phyloP scores from a whole-genome alignment of 2,329 filamentous ascomycete genomes.

The Ophiocordyceps camponoti-rufipedis region DNA sequence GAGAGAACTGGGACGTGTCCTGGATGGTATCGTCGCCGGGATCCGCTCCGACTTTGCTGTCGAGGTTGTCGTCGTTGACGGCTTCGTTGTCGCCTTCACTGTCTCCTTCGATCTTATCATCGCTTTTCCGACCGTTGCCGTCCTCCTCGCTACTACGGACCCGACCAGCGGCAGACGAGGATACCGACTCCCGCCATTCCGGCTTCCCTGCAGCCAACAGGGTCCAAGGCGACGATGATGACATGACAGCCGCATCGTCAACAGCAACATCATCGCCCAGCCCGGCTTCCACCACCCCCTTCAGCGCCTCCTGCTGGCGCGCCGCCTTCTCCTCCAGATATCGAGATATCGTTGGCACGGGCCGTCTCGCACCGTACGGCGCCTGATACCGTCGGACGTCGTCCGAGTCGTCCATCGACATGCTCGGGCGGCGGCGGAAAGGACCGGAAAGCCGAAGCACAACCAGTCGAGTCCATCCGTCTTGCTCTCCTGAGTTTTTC shows the following conservation, averaged over 20 bases:
- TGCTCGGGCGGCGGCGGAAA: neutral
- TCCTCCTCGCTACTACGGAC: neutral
- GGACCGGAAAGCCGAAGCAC: neutral
- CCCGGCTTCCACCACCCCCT: constrained; percentile 6
- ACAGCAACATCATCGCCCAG: constrained; percentile 1
- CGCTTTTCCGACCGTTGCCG: neutral
- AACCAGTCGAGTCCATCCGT: neutral
- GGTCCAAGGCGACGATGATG: neutral
- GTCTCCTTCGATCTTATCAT: too few species aligned
- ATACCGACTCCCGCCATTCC: neutral
- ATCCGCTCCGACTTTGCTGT: neutral
- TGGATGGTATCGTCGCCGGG: constrained; percentile 6
- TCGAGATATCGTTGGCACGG: constrained; percentile 28
- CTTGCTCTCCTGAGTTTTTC: neutral
- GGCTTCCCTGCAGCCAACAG: neutral
- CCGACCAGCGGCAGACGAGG: neutral
- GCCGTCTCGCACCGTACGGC: constrained; percentile 23
- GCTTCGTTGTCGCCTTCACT: neutral
- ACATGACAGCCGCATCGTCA: neutral
- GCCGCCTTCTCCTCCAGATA: constrained; percentile 27
- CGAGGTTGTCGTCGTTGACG: neutral
- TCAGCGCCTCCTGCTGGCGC: constrained; percentile 20
- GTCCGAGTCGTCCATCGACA: constrained; percentile 14
- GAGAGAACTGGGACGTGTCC: constrained; percentile 18
- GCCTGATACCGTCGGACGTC: constrained; percentile 18